Evolutionary conservation across 768 basidiomycete genomes (phyloP).

Genomic region (Serendipita sp.): DNA sequence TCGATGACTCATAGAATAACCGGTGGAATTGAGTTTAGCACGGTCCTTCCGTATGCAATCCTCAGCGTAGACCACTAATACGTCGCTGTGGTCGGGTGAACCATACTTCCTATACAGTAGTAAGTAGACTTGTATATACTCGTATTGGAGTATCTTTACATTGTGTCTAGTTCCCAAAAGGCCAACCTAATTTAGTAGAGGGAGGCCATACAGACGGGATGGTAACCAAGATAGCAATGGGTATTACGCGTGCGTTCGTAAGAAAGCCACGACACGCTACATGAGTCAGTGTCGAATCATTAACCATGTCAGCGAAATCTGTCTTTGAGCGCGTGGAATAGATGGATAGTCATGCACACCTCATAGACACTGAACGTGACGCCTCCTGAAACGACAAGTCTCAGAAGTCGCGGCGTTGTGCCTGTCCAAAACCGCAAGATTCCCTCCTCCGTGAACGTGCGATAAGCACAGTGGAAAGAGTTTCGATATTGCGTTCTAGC

Average conservation of each 20-base stretch:
- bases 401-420: slow-evolving; percentile 74
- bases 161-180: too few relatives aligned
- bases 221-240: too few relatives aligned
- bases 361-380: slow-evolving; percentile 3
- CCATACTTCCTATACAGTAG: too few relatives aligned
- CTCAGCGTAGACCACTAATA: too few relatives aligned
- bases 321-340: neutral
- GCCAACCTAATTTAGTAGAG: too few relatives aligned
- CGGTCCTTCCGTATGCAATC: too few relatives aligned
- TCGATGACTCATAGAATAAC: too few relatives aligned
- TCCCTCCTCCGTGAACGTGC: slow-evolving; percentile 90
- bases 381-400: slow-evolving; percentile 46
- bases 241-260: neutral
- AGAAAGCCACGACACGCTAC: neutral
- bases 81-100: too few relatives aligned
- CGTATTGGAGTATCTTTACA: too few relatives aligned
- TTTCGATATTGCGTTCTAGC: slow-evolving; percentile 78
- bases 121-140: too few relatives aligned
- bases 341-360: neutral
- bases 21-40: too few relatives aligned
- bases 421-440: slow-evolving; percentile 90
- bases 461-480: slow-evolving; percentile 88
- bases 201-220: too few relatives aligned
- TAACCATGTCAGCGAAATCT: neutral
- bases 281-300: neutral